Base-by-base conservation (phyloP, 116 monocot species). In the Trichopus zeylanicus region DNA sequence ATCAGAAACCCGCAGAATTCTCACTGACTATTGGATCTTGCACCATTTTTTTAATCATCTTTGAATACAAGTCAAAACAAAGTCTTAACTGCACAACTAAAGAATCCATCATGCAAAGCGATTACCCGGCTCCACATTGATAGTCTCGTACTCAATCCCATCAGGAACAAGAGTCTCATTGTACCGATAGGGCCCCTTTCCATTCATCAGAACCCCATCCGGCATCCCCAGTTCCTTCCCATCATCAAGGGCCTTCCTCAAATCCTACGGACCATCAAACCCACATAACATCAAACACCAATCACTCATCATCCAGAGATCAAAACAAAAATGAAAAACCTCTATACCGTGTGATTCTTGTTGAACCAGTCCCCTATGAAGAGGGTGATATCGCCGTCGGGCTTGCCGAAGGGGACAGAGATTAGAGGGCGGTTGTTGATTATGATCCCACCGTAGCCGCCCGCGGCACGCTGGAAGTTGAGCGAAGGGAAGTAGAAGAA, bases 311-410 rank as follows among this genome's bases (percentile, higher is more conserved):
- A 4, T 56, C 56, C 27, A 12, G 6, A 16, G 35, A 39, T 23
- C n/a, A 35, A 53, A 65, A 55, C 3, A 26, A 53, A 26, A 59
- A 48, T 78, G 25, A 15, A 18, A 1, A 20, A 7, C 1, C 26
- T 13, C 46, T 51, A 59, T 10, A 97, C 98, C 78, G 65, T 69
- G 60, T 79, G 79, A 68, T 69, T 66, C 57, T 57, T 75, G n/a
- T 55, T 83, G 62, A 75, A 79, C 83, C 83, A 83, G 18, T 83
- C 83, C 12, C 83, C 83, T 4, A 83, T 66, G 57, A 83, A 78
- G 16, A 83, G 53, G 26, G 68, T 79, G 68, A 83, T 31, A 31
- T 83, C 83, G 3, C 79, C 84, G 31, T 79, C 63, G 0, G 84
- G 84, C 0, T 38, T 48, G 7, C 49, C 63, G 42, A 84, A 84